A percentile compares a stretch with the other conserved stretches of the same genome.
phyloP scores from a whole-genome alignment of 495 filamentous ascomycete species.

The Umbilicaria muhlenbergii region DNA sequence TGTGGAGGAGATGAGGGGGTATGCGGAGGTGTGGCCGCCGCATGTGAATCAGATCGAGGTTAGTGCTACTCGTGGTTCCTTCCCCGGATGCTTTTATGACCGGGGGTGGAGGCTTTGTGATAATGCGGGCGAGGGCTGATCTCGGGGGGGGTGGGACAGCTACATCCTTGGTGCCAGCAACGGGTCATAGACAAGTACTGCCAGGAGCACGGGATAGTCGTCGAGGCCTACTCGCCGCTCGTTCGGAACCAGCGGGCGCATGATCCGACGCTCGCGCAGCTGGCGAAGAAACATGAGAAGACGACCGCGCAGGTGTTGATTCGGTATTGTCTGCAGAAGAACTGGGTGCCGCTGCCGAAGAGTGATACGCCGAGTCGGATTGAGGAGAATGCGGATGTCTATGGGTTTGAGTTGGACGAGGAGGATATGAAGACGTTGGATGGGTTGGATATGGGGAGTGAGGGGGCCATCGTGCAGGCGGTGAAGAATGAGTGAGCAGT shows the following conservation, averaged over 20 bases:
- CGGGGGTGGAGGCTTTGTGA: too few relatives aligned
- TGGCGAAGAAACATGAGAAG: constrained; percentile 37
- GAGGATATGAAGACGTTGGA: constrained; percentile 51
- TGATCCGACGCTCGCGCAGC: constrained; percentile 32
- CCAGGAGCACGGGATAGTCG: constrained; percentile 39
- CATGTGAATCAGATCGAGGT: constrained; percentile 58
- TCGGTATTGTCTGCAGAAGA: constrained; percentile 47
- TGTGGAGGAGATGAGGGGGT: background rate
- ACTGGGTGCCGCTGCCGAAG: constrained; percentile 61
- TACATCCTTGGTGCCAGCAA: constrained; percentile 56
- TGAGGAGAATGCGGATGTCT: constrained; percentile 48
- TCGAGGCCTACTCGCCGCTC: constrained; percentile 53
- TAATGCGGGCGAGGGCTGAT: too few relatives aligned
- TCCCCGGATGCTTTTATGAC: background rate
- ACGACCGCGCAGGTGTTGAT: constrained; percentile 37
- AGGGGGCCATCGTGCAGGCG: constrained; percentile 36
- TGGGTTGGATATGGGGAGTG: constrained; percentile 44
- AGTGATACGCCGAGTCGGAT: constrained; percentile 47
- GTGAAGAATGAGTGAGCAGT: constrained; percentile 25
- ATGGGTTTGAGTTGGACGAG: constrained; percentile 43
- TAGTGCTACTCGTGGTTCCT: too few relatives aligned
- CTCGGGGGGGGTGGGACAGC: constrained; percentile 16
- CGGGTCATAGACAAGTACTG: constrained; percentile 44
- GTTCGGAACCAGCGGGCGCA: constrained; percentile 45
- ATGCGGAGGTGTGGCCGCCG: background rate